Evolutionary conservation across 148 eudicot genomes (phyloP), one percentile per base, ranked within the genome.

Genomic region (Arbutus unedo): DNA sequence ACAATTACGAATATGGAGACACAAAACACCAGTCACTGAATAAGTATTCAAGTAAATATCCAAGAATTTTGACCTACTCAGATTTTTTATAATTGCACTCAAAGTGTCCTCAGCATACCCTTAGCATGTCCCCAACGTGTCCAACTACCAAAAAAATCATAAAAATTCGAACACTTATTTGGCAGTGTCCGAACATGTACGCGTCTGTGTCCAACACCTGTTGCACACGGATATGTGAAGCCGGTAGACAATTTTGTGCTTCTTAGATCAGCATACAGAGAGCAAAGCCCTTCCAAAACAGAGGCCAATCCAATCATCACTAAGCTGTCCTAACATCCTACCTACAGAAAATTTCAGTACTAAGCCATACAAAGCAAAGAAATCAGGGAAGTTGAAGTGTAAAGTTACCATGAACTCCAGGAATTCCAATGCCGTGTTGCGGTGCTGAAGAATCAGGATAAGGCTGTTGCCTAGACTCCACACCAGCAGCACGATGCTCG

Each of bases 361-460:
- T 8, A 25, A 49, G 31, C 47, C 74, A 43, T 3, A 31, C 45
- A 38, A 64, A 41, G 8, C 38, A 76, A 76, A 41, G 18, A 75
- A 57, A 76, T 67, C 68, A 66, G 31, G 48, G 56, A 21, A 75
- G 57, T 44, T 51, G 6, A 1, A 18, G 41, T 8, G 66, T 19
- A 57, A 60, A 59, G 53, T 81, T 87, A 89, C 91, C 88, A 83
- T 81, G 68, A 16, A 64, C 76, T 68, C 76, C 81, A 74, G 88
- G 85, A 38, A 72, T 21, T 68, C 80, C 81, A 76, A 43, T 8
- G 8, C 79, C 74, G 81, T 70, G 83, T 51, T 57, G 86, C 45
- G 83, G 88, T 50, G 56, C 72, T 57, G 85, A 82, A 67, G 82
- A 60, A 79, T 50, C 80, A 43, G 84, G 79, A 38, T 51, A 10